phyloP scores from a whole-genome alignment of 1,284 basidiomycete species.

The Thecaphora frezii region DNA sequence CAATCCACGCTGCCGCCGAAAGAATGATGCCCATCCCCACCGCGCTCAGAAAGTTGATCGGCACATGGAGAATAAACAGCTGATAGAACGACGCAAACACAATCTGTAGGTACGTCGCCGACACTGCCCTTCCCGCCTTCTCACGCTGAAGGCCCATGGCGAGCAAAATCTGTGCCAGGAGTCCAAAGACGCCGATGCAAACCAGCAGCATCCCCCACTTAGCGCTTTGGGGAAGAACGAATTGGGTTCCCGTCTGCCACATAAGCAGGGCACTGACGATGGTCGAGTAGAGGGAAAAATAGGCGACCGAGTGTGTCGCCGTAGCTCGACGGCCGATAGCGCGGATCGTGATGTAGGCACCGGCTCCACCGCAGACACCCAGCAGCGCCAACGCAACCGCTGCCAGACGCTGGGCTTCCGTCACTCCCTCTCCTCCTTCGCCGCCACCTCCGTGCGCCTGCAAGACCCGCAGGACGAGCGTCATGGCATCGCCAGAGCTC shows the following conservation, averaged over 20 bases:
- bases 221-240: slow-evolving; percentile 21
- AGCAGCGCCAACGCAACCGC: slow-evolving; percentile 66
- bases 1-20: slow-evolving; percentile 33
- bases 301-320: slow-evolving; percentile 71
- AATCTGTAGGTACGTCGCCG: slow-evolving; percentile 33
- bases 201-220: slow-evolving; percentile 37
- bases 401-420: too few species aligned
- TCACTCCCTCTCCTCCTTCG: too few species aligned
- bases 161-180: slow-evolving; percentile 34
- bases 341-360: slow-evolving; percentile 69
- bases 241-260: slow-evolving; percentile 24
- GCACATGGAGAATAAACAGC: slow-evolving; percentile 31
- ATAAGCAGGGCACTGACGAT: slow-evolving; percentile 63
- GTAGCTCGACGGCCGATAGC: slow-evolving; percentile 74
- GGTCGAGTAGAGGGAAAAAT: slow-evolving; percentile 70
- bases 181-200: slow-evolving; percentile 41
- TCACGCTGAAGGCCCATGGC: slow-evolving; percentile 42
- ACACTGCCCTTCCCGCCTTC: slow-evolving; percentile 36
- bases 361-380: slow-evolving; percentile 68
- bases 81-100: slow-evolving; percentile 37
- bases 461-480: too few species aligned
- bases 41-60: slow-evolving; percentile 30
- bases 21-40: slow-evolving; percentile 38
- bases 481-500: slow-evolving; percentile 4
- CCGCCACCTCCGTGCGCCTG: too few species aligned